Evolutionary conservation across 1,139 yeast genomes (phyloP).

Genomic region (Sugiyamaella castrensis): DNA sequence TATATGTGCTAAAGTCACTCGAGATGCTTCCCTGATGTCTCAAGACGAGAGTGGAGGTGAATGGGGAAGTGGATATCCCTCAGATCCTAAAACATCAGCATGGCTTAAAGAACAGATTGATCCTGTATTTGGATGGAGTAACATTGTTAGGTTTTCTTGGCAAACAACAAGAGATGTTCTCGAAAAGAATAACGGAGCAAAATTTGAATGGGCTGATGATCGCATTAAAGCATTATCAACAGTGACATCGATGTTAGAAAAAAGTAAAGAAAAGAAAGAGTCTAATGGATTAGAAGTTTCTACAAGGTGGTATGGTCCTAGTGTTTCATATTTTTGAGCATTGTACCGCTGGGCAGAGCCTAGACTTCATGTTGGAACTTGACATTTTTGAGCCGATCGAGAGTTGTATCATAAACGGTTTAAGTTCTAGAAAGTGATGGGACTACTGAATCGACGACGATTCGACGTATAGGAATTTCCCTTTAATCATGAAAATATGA

Average conservation of each 20-base stretch:
- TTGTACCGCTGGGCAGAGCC: too few relatives aligned
- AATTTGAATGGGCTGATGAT: constrained; percentile 48
- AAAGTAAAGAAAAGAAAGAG: constrained; percentile 2
- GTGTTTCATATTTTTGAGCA: constrained; percentile 14
- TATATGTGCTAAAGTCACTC: constrained; percentile 94
- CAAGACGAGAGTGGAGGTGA: constrained; percentile 35
- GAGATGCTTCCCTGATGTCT: constrained; percentile 64
- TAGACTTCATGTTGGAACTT: too few relatives aligned
- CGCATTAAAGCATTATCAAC: constrained; percentile 12
- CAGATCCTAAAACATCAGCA: constrained; percentile 76
- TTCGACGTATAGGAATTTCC: too few relatives aligned
- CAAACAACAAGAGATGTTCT: constrained; percentile 81
- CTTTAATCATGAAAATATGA: too few relatives aligned
- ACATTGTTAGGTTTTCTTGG: constrained; percentile 85
- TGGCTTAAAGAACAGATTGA: constrained; percentile 70
- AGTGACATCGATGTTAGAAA: constrained; percentile 13
- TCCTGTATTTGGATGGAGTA: constrained; percentile 83
- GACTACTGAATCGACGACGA: too few relatives aligned
- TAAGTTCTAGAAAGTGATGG: too few relatives aligned
- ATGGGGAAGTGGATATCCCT: constrained; percentile 92
- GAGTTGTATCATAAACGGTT: too few relatives aligned
- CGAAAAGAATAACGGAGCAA: constrained; percentile 46
- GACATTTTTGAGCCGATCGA: too few relatives aligned
- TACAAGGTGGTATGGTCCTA: constrained; percentile 23
- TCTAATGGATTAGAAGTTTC: constrained; percentile 17